Percentiles rank a stretch among this genome's conserved stretches.
Conservation (phyloP, 768 basidiomycete species). For the Termitomyces sp. region DNA sequence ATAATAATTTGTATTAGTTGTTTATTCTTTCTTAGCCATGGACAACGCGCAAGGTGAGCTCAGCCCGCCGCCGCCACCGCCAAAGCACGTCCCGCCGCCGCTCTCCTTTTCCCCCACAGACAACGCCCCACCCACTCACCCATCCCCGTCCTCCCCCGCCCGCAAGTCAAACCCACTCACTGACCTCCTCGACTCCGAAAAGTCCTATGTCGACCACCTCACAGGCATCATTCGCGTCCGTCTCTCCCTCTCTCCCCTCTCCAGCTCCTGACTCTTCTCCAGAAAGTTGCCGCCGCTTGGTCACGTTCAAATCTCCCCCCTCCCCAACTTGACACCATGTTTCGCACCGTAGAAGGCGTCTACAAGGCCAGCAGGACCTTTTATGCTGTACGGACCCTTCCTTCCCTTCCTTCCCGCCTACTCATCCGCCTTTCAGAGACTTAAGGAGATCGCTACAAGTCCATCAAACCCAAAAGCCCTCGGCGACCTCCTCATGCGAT, state of each 20-base stretch:
- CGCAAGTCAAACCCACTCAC: constrained; percentile 73
- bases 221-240: constrained; percentile 88
- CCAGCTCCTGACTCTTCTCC: constrained; percentile 15
- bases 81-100: constrained; percentile 8
- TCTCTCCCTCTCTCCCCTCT: constrained; percentile 10
- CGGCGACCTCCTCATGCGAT: constrained; percentile 94
- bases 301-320: constrained; percentile 94
- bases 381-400: constrained; percentile 49
- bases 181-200: constrained; percentile 95
- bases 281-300: constrained; percentile 99
- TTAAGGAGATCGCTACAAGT: constrained; percentile 91
- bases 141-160: constrained; percentile 36
- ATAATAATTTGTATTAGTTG: background rate
- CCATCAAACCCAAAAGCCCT: constrained; percentile 92
- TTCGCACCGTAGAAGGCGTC: constrained; percentile 86
- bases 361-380: constrained; percentile 89
- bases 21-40: constrained; percentile 11
- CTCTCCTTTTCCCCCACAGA: constrained; percentile 4
- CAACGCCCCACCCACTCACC: constrained; percentile 21
- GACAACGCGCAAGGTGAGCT: constrained; percentile 9
- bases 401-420: constrained; percentile 1
- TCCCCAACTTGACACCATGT: constrained; percentile 88
- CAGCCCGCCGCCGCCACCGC: background rate
- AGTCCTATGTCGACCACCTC: constrained; percentile 85
- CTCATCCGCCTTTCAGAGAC: constrained; percentile 54